Evolutionary conservation across 768 basidiomycete genomes (phyloP), one percentile per base, ranked within the genome.

Genomic region (Tephrocybe sp.): DNA sequence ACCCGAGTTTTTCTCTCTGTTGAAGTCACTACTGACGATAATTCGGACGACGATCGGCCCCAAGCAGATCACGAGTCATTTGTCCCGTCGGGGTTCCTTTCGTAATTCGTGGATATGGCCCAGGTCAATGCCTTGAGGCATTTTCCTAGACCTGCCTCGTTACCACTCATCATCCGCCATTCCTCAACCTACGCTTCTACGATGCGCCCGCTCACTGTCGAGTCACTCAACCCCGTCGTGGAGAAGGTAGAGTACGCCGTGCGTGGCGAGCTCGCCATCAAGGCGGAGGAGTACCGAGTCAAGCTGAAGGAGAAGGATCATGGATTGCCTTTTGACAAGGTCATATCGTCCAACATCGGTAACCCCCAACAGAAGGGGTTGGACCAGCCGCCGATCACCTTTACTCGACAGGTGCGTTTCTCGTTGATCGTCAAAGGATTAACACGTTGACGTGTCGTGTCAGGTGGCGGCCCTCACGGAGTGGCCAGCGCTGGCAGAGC

Each of bases 321-420:
- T 55, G 74, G 72, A 16, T 77, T 98, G 13, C 92, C 93, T 13
- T 99, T 98, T 69, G 79, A 84, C 65, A 81, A 83, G 59, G 78
- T 98, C 68, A 96, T 97, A 66, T 88, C 84, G 24, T 92, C 92
- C 53, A 99, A 98, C 72, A 99, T 99, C 52, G 96, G 96, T 9
- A 98, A 99, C 63, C 96, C 97, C 0, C 96, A 99, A 70, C 95
- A 98, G 70, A 87, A 85, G 59, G 94, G 94, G 0, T 77, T 99
- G 45, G 86, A 98, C 69, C 96, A 99, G 65, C 81, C 86, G 5
- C 92, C 95, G 2, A 82, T 98, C 53, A 97, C 96, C 4, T 98
- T 92, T 65, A 80, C 84, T 51, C 78, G 96, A 47, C 96, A 98
- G 87, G 93, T 89, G 56, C 47, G 79, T 59, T 16, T 13, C 18